phyloP scores from a whole-genome alignment of 805 yeast genomes.

The Barnettozyma californica region DNA sequence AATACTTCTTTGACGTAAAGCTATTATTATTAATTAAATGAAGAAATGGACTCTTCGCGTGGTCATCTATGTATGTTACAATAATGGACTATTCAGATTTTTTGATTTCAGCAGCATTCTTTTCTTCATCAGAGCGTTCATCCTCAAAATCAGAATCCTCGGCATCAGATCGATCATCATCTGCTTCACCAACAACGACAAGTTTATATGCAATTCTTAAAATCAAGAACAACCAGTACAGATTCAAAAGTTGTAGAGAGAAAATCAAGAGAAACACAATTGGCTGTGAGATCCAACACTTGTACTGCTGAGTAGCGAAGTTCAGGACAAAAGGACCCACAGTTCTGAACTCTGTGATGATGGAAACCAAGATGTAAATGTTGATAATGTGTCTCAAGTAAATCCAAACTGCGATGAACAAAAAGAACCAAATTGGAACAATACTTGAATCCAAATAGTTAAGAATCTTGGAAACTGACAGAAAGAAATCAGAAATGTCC shows the following conservation, averaged over 20 bases:
- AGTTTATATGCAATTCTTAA: constrained; percentile 70
- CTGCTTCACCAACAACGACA: constrained; percentile 50
- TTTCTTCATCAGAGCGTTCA: neutral
- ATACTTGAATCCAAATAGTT: constrained; percentile 72
- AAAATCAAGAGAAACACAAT: constrained; percentile 75
- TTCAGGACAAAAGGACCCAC: constrained; percentile 78
- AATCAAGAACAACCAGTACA: constrained; percentile 84
- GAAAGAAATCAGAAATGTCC: constrained; percentile 91
- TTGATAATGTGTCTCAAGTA: constrained; percentile 87
- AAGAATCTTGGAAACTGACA: constrained; percentile 78
- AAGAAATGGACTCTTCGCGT: neutral
- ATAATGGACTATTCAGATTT: neutral
- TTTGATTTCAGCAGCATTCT: neutral
- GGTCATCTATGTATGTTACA: neutral
- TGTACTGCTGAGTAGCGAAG: constrained; percentile 90
- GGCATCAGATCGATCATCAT: constrained; percentile 85
- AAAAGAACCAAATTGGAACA: constrained; percentile 59
- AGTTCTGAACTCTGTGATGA: constrained; percentile 77
- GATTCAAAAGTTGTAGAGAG: constrained; percentile 80
- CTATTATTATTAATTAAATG: neutral
- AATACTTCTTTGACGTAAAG: neutral
- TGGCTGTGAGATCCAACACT: constrained; percentile 92
- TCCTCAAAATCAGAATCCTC: constrained; percentile 54
- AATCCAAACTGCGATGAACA: constrained; percentile 72
- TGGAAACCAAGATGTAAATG: constrained; percentile 74